Evolutionary conservation across 2,329 filamentous ascomycete species (phyloP).

Genomic region (Passalora sequoiae): DNA sequence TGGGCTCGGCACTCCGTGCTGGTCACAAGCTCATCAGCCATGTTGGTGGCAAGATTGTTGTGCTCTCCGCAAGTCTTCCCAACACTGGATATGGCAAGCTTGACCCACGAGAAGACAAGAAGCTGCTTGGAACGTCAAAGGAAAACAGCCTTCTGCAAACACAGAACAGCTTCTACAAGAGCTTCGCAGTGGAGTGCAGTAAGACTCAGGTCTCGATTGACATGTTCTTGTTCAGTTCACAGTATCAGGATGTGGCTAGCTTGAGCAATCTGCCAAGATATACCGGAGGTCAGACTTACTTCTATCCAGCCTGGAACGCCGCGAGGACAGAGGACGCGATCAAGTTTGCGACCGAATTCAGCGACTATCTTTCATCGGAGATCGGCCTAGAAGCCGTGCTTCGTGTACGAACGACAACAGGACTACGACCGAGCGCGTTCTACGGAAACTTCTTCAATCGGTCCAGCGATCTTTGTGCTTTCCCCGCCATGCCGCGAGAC

Average conservation of each 20-base stretch:
- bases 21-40: constrained; percentile 94
- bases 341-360: constrained; percentile 96
- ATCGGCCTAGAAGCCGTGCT: constrained; percentile 95
- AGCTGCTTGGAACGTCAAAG: constrained; percentile 86
- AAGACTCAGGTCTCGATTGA: constrained; percentile 98
- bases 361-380: constrained; percentile 92
- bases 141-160: constrained; percentile 85
- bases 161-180: constrained; percentile 96
- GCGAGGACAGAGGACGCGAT: constrained; percentile 90
- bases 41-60: constrained; percentile 89
- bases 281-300: constrained; percentile 95
- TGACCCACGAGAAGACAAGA: constrained; percentile 94
- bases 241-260: constrained; percentile 96
- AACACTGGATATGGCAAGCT: constrained; percentile 86
- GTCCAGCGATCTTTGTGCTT: constrained; percentile 93
- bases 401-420: constrained; percentile 89
- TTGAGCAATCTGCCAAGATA: constrained; percentile 93
- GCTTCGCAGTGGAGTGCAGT: constrained; percentile 95
- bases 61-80: constrained; percentile 82
- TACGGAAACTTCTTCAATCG: constrained; percentile 99
- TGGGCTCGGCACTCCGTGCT: constrained; percentile 87
- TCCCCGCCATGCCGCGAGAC: constrained; percentile 94
- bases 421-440: constrained; percentile 92
- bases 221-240: constrained; percentile 94
- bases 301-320: constrained; percentile 97